Base-by-base conservation (phyloP, 1,139 yeast genomes). In the Candida neerlandica region DNA sequence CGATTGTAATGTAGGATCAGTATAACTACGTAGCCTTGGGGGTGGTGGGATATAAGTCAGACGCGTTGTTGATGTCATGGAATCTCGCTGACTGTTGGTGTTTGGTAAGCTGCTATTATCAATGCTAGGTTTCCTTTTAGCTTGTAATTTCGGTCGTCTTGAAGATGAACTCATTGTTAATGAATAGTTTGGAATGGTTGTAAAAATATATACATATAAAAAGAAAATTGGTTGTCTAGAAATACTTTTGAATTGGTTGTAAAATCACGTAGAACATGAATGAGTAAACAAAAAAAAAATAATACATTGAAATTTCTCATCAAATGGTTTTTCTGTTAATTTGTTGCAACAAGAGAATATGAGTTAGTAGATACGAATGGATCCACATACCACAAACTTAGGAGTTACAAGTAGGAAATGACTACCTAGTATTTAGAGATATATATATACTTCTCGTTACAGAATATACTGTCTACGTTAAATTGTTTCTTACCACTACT, bases 1-100 rank as follows among this genome's bases (percentile, higher is more conserved):
- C 10, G 41, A 37, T 10, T 37, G 41, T 6, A 37, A 29, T 12
- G 41, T 37, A 6, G 45, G 45, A 15, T 43, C 45, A 2, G 45
- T 43, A 16, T 33, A 43, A 27, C 45, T 35, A 5, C 41, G 45
- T 43, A 27, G 26, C 16, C 45, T 37, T 37, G 41, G 41, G 9
- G 27, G 41, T 11, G 41, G 41, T 3, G 41, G 29, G n/a, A 37
- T 7, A 14, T 37, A 37, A 23, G 12, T 39, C 33, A 39, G 42
- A 43, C 45, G 45, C 45, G 45, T 11, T 40, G 41, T 11, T 15
- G 34, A 18, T 12, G 30, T 6, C 19, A 14, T 12, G 2, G 38
- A 37, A 14, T 16, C 18, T 10, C 16, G 33, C 12, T 26, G 40
- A 3, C 29, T 23, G 7, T 5, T 23, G 7, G 5, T 23, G 7